phyloP scores from a whole-genome alignment of 345 rosid species.

The Erucastrum elatum region DNA sequence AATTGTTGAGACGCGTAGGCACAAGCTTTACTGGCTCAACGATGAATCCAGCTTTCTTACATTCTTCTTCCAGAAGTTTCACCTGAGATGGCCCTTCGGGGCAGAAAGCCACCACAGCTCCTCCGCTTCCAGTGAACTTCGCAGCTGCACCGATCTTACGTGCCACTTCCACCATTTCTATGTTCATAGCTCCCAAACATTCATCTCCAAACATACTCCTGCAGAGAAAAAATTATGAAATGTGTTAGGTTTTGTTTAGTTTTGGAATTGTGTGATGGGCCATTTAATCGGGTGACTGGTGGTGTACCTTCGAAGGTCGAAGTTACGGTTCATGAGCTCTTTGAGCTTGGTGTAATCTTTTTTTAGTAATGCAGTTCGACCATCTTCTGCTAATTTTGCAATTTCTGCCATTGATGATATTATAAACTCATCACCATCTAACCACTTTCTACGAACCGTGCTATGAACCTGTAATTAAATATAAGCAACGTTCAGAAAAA shows the following conservation, averaged over 20 bases:
- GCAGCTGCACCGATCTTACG: slow-evolving; percentile 70
- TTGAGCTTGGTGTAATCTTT: slow-evolving; percentile 61
- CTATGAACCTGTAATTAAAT: slow-evolving; percentile 68
- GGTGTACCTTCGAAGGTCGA: slow-evolving; percentile 84
- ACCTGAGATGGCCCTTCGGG: slow-evolving; percentile 63
- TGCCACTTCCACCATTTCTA: slow-evolving; percentile 88
- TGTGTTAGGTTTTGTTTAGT: not conserved
- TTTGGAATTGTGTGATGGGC: not conserved
- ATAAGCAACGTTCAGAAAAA: not conserved
- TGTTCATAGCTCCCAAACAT: slow-evolving; percentile 62
- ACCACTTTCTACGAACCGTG: slow-evolving; percentile 79
- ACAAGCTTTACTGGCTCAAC: slow-evolving; percentile 57
- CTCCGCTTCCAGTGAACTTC: slow-evolving; percentile 91
- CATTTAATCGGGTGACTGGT: too few species aligned
- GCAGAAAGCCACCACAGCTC: slow-evolving; percentile 82
- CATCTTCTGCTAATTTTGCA: slow-evolving; percentile 68
- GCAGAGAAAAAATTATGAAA: not conserved
- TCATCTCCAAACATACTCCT: slow-evolving; percentile 85
- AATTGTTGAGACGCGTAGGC: slow-evolving; percentile 44
- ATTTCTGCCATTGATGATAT: slow-evolving; percentile 67
- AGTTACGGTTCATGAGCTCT: slow-evolving; percentile 75
- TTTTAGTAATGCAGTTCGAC: slow-evolving; percentile 54
- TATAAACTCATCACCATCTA: slow-evolving; percentile 75
- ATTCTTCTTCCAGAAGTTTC: slow-evolving; percentile 63
- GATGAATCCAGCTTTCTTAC: slow-evolving; percentile 62